These are phyloP conservation scores for Penicillium waksmanii DNA, from an alignment of 495 filamentous ascomycete genomes.

Conservation along the genomic window DNA sequence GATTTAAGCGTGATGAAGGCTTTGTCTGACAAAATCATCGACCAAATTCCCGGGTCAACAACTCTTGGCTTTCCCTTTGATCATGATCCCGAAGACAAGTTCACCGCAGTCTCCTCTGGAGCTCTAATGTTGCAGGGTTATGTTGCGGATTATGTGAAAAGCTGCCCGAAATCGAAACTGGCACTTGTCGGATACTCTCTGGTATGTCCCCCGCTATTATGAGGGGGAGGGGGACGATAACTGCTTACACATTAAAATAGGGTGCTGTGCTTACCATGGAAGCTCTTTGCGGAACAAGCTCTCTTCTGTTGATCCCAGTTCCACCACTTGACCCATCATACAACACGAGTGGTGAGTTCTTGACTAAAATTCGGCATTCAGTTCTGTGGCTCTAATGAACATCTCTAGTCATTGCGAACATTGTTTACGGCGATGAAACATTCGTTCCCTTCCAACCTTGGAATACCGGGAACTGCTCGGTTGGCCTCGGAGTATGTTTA, in stretches of 20 bases:
- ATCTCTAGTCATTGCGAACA: constrained; percentile 21
- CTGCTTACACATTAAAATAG: constrained; percentile 6
- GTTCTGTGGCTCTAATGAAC: neutral
- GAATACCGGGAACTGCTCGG: constrained; percentile 27
- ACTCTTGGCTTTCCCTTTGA: constrained; percentile 28
- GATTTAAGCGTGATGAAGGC: constrained; percentile 25
- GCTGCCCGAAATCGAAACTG: constrained; percentile 24
- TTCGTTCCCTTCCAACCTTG: constrained; percentile 25
- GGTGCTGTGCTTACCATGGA: constrained; percentile 28
- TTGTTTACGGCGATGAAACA: constrained; percentile 30
- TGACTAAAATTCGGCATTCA: neutral
- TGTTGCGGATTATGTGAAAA: constrained; percentile 17
- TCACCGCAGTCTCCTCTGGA: constrained; percentile 20
- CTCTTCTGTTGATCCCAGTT: constrained; percentile 7
- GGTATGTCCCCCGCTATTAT: constrained; percentile 6
- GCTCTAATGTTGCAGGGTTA: constrained; percentile 26
- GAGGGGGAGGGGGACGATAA: neutral
- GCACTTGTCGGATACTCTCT: constrained; percentile 29
- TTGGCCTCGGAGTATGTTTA: constrained; percentile 27
- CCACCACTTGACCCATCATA: constrained; percentile 7
- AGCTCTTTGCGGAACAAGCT: constrained; percentile 26
- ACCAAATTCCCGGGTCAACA: constrained; percentile 29
- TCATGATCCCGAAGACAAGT: constrained; percentile 16
- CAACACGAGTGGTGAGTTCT: constrained; percentile 15
- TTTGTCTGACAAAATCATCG: constrained; percentile 21